Base-by-base conservation (phyloP, 1,284 basidiomycete genomes). In the Tremellales sp. region DNA sequence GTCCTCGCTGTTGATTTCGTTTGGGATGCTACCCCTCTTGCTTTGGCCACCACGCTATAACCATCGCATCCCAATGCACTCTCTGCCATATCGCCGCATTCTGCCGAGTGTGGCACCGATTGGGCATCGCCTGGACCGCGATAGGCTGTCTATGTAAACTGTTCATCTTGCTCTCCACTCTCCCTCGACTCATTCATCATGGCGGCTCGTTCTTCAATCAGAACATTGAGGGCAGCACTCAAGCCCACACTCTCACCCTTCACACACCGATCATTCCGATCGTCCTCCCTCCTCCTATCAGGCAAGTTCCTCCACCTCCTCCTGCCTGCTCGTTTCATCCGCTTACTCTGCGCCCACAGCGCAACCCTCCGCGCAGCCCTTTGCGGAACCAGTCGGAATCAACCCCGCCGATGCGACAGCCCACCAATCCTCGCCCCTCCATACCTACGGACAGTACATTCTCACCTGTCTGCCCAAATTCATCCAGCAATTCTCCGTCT, bases 401-500 rank as follows among this genome's bases (percentile, higher is more conserved):
- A 92, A 95, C 74, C 86, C 85, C 8, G 79, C 87, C 19, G 73
- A 84, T 29, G 79, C 80, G 66, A 82, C 84, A 63, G 81, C 81
- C 7, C 78, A 81, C 59, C 78, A 85, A 39, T 82, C 85, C 21
- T 81, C 86, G 63, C 78, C 81, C 27, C 76, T 94, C 37, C 91
- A 95, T 73, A 82, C 82, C 39, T 95, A 89, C 65, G 91, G 89
- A 61, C 87, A 90, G 53, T 94, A 94, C 74, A 77, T 95, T 61
- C 83, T 80, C 44, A 87, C 92, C 67, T 89, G 86, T 64, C 81
- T 97, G 21, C 91, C 91, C 48, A 95, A 93, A 76, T 93, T 84
- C 76, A 81, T 97, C 66, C 92, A 97, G 74, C 92, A 97, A 74
- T 95, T 93, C 79, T 90, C 87, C n/a, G 87, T 97, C 40, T 84